Base-by-base conservation (phyloP, 1,139 yeast species). In the Kodamaea plutei region DNA sequence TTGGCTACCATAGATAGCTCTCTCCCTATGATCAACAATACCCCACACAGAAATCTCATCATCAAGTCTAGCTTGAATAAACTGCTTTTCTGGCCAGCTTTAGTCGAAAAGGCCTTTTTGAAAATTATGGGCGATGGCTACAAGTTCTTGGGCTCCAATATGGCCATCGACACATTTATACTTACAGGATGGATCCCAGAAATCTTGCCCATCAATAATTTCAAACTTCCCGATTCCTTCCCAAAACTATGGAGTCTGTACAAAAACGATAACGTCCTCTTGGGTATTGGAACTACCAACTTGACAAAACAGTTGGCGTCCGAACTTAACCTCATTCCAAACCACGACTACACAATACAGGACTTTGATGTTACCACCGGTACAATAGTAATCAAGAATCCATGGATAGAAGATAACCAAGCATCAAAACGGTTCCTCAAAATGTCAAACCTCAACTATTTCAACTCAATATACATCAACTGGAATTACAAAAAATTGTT, bases 161-260 rank as follows among this genome's bases (percentile, higher is more conserved):
- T 84, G 50, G 84, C 87, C 1, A 62, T 71, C n/a, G 96, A 84
- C 45, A 73, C 84, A 0, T 84, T 60, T 44, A 57, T 76, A 29
- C 43, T 87, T 6, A 65, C 78, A 4, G 88, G 89, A 0, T 87
- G 85, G 82, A 51, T 81, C 3, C 95, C 95, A 0, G 88, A 84
- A 40, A 73, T 76, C 22, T 43, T 72, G 1, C 44, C 63, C 5
- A 48, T 37, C 34, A 46, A 47, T 26, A 55, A 56, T 38, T 58
- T 58, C 8, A 35, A 47, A 27, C 29, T 60, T 10, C 57, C 59
- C 2, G 28, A 30, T 2, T 35, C 43, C 27, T 48, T 59, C 24
- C 51, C 44, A 9, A 40, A 41, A 0, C 54, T 68, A 7, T 67
- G 72, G 70, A 45, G 54, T 11, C 45, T 52, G 30, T 45, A 63